Evolutionary conservation across 257 asterid genomes (phyloP).

Genomic region (Ballota nigra): DNA sequence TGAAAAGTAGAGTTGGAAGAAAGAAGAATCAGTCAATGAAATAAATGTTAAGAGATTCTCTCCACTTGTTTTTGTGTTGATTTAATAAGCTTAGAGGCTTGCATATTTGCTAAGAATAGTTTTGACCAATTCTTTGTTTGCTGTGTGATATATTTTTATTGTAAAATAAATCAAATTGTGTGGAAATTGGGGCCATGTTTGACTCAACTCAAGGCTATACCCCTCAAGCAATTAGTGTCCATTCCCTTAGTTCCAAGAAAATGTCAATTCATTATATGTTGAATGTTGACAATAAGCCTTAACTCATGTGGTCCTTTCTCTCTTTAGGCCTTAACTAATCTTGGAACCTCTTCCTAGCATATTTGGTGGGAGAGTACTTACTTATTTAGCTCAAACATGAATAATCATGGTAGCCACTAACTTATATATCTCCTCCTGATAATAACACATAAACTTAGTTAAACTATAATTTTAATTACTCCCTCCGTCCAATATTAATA

Average conservation of each 20-base stretch:
- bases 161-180: neutral
- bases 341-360: neutral
- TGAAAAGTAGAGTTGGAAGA: neutral
- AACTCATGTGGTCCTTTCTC: neutral
- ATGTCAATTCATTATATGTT: neutral
- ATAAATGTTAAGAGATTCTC: neutral
- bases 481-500: too few relatives aligned
- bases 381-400: too few relatives aligned
- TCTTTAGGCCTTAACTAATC: neutral
- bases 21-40: neutral
- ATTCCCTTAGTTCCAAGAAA: neutral
- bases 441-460: too few relatives aligned
- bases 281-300: neutral
- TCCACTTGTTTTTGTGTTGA: too few relatives aligned
- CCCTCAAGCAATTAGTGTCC: too few relatives aligned
- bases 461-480: too few relatives aligned
- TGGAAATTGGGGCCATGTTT: neutral
- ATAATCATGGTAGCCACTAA: too few relatives aligned
- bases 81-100: too few relatives aligned
- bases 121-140: neutral
- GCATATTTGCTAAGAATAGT: neutral
- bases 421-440: too few relatives aligned
- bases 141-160: too few relatives aligned
- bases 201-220: neutral
- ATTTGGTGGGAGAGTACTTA: neutral